These are phyloP conservation scores for Nepenthes gracilis DNA, from an alignment of 148 eudicot species.

Conservation along the genomic window DNA sequence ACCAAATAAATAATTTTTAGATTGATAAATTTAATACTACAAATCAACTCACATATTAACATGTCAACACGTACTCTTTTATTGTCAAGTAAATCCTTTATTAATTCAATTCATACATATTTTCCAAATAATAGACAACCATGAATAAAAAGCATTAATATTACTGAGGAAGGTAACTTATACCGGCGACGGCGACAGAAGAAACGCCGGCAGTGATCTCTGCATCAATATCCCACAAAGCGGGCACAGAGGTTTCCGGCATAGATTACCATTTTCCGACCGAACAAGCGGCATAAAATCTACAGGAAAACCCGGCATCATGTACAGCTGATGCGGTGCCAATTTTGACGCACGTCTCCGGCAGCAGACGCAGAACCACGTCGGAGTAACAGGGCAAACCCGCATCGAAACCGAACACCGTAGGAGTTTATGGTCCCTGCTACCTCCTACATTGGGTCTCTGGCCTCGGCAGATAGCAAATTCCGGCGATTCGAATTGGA, in stretches of 20 bases:
- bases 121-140: too few relatives aligned
- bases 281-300: constrained; percentile 15
- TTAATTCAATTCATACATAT: too few relatives aligned
- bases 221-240: constrained; percentile 82
- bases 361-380: constrained; percentile 80
- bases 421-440: constrained; percentile 43
- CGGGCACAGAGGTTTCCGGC: constrained; percentile 55
- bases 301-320: constrained; percentile 31
- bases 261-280: constrained; percentile 8
- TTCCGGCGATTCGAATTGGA: constrained; percentile 68
- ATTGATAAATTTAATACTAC: too few relatives aligned
- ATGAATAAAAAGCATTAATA: too few relatives aligned
- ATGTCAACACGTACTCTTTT: too few relatives aligned
- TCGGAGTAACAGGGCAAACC: constrained; percentile 58
- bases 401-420: constrained; percentile 68
- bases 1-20: too few relatives aligned
- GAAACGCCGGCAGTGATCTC: constrained; percentile 65
- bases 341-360: constrained; percentile 39
- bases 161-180: not conserved
- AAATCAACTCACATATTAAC: too few relatives aligned
- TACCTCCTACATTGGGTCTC: constrained; percentile 10
- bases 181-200: constrained; percentile 54
- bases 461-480: constrained; percentile 41
- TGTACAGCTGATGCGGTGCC: constrained; percentile 48
- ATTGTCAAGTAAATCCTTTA: too few relatives aligned